phyloP scores from a whole-genome alignment of 768 basidiomycete genomes.

The Auricularia heimuer region DNA sequence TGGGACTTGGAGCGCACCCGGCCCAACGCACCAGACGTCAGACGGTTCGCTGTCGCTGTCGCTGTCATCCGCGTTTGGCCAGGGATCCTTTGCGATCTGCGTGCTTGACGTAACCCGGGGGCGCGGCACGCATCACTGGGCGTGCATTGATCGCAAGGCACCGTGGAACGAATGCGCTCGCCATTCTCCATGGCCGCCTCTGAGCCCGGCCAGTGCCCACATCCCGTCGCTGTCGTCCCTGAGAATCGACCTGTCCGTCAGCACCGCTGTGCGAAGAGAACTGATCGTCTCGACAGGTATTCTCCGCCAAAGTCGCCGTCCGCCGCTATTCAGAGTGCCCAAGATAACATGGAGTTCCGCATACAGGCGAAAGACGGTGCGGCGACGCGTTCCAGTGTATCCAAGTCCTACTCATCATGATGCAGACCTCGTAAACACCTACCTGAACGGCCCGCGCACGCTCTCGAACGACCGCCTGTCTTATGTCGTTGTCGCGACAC shows the following conservation, averaged over 20 bases:
- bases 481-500: constrained; percentile 36
- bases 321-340: constrained; percentile 40
- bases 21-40: too few relatives aligned
- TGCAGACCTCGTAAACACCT: constrained; percentile 43
- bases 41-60: too few relatives aligned
- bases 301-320: constrained; percentile 31
- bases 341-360: constrained; percentile 40
- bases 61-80: too few relatives aligned
- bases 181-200: too few relatives aligned
- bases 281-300: constrained; percentile 28
- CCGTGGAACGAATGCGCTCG: too few relatives aligned
- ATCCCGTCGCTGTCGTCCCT: constrained; percentile 1
- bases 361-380: constrained; percentile 45
- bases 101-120: too few relatives aligned
- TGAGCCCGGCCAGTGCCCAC: too few relatives aligned
- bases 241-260: background rate
- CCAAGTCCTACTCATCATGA: too few relatives aligned
- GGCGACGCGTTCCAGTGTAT: constrained; percentile 8
- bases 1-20: background rate
- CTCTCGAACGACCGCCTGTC: constrained; percentile 60
- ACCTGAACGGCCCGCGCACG: constrained; percentile 69
- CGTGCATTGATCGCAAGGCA: too few relatives aligned
- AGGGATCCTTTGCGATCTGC: too few relatives aligned
- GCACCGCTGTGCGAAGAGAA: background rate
- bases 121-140: too few relatives aligned